Conservation (phyloP, 2,329 filamentous ascomycete genomes). For the Colletotrichum orchidophilum region DNA sequence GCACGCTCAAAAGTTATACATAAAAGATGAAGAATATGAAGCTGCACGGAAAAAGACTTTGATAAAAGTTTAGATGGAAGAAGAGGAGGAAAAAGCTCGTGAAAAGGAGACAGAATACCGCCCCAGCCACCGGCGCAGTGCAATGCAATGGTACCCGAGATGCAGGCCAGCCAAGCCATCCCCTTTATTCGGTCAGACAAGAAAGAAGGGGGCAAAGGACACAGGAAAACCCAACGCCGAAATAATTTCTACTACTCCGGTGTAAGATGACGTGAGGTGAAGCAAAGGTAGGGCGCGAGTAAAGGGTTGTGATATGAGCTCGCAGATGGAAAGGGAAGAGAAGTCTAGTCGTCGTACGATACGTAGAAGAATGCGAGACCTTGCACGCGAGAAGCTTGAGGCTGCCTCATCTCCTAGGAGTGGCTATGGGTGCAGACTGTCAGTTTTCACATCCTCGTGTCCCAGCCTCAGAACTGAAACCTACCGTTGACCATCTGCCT, state of each 20-base stretch:
- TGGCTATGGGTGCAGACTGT: slow-evolving; percentile 27
- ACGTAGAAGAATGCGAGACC: background rate
- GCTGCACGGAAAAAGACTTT: background rate
- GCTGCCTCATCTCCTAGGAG: slow-evolving; percentile 35
- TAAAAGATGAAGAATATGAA: background rate
- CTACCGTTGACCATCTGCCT: slow-evolving; percentile 73
- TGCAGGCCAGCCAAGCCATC: slow-evolving; percentile 26
- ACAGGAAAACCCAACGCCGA: background rate
- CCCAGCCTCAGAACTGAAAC: slow-evolving; percentile 30
- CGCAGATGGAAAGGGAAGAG: background rate
- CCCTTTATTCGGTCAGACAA: background rate
- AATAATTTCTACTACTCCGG: background rate
- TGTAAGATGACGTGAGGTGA: background rate
- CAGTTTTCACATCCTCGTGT: slow-evolving; percentile 3
- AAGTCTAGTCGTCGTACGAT: background rate
- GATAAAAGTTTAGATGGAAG: background rate
- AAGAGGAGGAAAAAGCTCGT: background rate
- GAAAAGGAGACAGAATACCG: background rate
- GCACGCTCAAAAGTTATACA: background rate
- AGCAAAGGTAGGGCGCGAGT: background rate
- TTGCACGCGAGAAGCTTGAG: background rate
- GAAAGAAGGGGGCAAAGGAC: background rate
- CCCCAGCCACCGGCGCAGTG: slow-evolving; percentile 15
- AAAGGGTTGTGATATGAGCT: background rate
- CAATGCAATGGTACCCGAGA: slow-evolving; percentile 26